These are phyloP conservation scores for Microcera coccophila DNA, from an alignment of 2,329 filamentous ascomycete species.

Conservation along the genomic window DNA sequence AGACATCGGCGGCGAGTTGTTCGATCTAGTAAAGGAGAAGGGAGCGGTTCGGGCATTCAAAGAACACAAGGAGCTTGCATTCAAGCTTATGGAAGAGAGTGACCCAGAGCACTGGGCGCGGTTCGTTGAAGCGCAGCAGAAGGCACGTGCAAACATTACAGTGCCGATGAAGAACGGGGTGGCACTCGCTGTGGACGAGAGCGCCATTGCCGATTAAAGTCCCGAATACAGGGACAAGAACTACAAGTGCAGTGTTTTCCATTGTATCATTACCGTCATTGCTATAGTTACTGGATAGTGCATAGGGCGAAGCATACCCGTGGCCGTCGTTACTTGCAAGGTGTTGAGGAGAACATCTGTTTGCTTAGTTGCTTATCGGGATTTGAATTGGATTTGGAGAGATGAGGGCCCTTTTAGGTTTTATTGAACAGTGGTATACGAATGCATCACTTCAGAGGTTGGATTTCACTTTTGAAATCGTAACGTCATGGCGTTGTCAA, in stretches of 20 bases:
- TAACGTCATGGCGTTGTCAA: not conserved
- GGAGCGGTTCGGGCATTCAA: constrained; percentile 61
- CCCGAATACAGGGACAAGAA: constrained; percentile 1
- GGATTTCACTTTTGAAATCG: not conserved
- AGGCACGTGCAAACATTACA: constrained; percentile 52
- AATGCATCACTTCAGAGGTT: no score
- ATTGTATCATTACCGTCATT: constrained; percentile 11
- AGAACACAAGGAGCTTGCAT: constrained; percentile 51
- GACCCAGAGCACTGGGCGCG: constrained; percentile 64
- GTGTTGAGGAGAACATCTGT: constrained; percentile 5
- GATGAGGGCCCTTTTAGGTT: no score
- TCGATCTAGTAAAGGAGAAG: constrained; percentile 52
- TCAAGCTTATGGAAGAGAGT: constrained; percentile 49
- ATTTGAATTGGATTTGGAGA: constrained; percentile 9
- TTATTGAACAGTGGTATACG: no score
- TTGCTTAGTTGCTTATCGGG: constrained; percentile 18
- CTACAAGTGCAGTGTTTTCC: constrained; percentile 2
- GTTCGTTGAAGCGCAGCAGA: constrained; percentile 60
- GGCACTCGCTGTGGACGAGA: constrained; percentile 33
- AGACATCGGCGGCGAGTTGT: constrained; percentile 57
- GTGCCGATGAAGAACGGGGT: constrained; percentile 27
- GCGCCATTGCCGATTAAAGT: constrained; percentile 39
- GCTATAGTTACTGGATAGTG: constrained; percentile 6
- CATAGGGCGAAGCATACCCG: constrained; percentile 17
- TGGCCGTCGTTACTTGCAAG: constrained; percentile 22